Base-by-base conservation (phyloP, 352 stramenopile genomes). In the Phytophthora citricola region DNA sequence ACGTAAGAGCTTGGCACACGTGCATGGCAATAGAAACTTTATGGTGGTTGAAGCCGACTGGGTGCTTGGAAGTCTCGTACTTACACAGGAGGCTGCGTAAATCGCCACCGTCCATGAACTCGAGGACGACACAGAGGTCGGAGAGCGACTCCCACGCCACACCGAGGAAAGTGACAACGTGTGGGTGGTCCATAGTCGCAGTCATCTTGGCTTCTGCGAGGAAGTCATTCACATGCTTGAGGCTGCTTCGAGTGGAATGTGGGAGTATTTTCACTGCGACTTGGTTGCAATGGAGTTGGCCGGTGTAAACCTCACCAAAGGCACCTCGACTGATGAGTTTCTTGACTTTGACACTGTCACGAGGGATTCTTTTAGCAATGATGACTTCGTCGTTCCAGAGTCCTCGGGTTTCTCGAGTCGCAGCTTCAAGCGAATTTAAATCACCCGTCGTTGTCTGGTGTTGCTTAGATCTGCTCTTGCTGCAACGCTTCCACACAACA, bases 21-120 rank as follows among this genome's bases (percentile, higher is more conserved):
- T 58, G 50, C 2, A 39, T 12, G 20, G 36, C 34, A 6, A 55
- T 55, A 3, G 11, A 43, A 11, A 32, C 17, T 2, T 55, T 55
- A 20, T 44, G n/a, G 22, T 26, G 9, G 31, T 36, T 4, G 6
- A 69, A 63, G 0, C 61, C 52, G 10, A 66, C 40, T 7, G 47
- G 39, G 48, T 66, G 48, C 12, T 49, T 49, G 8, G 49, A 75
- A 3, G 38, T 6, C 17, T 66, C 14, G 17, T 57, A 71, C 4
- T 66, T 46, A 15, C 44, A 55, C 36, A 83, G 48, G 3, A 85
- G 60, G 5, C 44, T 55, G 26, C 68, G 59, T 12, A 82, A 51
- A 40, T 86, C 69, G 3, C 75, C 77, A 20, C 71, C 75, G 12
- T 77, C 58, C 63, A 82, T 78, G 71, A 71, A 82, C 55, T 86